These are phyloP conservation scores for Clarireedia hainanense DNA, from an alignment of 2,329 filamentous ascomycete genomes.

Conservation along the genomic window DNA sequence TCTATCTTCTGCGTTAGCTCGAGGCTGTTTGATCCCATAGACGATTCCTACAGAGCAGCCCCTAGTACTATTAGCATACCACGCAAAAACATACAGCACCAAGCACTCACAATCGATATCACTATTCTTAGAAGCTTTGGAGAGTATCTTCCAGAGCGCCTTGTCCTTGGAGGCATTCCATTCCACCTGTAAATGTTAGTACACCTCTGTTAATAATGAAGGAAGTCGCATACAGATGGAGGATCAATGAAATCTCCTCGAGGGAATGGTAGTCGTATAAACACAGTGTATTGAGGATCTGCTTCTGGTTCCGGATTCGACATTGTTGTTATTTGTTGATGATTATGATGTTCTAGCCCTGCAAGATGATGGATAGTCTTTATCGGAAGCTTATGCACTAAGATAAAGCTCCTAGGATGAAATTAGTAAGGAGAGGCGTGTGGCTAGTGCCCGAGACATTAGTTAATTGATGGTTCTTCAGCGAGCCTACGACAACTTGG, in stretches of 20 bases:
- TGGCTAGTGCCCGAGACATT: background rate
- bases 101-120: constrained; percentile 71
- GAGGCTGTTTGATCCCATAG: too few species aligned
- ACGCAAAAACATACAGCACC: background rate
- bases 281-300: constrained; percentile 51
- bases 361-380: constrained; percentile 10
- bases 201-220: background rate
- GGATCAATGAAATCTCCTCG: constrained; percentile 87
- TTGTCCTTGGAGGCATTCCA: constrained; percentile 87
- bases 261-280: constrained; percentile 83
- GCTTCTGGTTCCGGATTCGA: constrained; percentile 17
- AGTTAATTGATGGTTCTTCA: too few species aligned
- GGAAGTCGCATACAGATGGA: constrained; percentile 54
- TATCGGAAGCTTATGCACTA: constrained; percentile 17
- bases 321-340: constrained; percentile 16
- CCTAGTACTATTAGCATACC: constrained; percentile 41
- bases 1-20: constrained; percentile 33
- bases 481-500: too few species aligned
- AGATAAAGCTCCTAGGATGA: constrained; percentile 14
- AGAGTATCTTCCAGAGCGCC: constrained; percentile 82
- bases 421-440: background rate
- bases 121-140: constrained; percentile 65
- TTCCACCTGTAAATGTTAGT: constrained; percentile 52
- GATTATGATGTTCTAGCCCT: background rate
- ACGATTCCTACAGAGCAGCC: constrained; percentile 61